A percentile compares a stretch with the other conserved stretches of the same genome.
These are phyloP conservation scores for Funneliformis mosseae DNA, from an alignment of 192 early-diverging fungal genomes.

Conservation along the genomic window DNA sequence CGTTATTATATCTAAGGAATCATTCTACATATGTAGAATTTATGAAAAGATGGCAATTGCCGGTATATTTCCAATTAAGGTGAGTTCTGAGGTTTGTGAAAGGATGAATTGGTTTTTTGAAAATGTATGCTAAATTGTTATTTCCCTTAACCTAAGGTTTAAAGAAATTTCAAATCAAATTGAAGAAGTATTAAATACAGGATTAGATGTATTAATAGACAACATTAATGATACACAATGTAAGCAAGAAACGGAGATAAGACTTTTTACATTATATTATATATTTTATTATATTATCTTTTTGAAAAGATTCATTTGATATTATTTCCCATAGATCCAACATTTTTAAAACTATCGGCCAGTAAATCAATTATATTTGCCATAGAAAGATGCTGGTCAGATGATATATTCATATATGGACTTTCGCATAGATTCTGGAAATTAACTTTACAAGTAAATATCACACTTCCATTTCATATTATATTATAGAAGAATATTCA, in stretches of 20 bases:
- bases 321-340: background rate
- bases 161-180: constrained; percentile 49
- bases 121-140: background rate
- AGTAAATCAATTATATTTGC: constrained; percentile 54
- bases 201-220: constrained; percentile 16
- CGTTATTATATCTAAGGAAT: constrained; percentile 51
- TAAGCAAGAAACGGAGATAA: background rate
- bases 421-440: constrained; percentile 65
- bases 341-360: constrained; percentile 42
- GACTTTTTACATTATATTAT: background rate
- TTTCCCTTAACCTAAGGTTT: constrained; percentile 39
- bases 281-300: background rate
- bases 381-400: constrained; percentile 60
- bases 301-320: background rate
- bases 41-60: constrained; percentile 63
- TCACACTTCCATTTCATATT: background rate
- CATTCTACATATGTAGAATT: constrained; percentile 56
- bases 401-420: constrained; percentile 58
- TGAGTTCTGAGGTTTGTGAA: constrained; percentile 34
- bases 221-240: constrained; percentile 5
- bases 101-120: no score
- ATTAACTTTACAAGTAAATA: constrained; percentile 57
- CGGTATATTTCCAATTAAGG: constrained; percentile 63
- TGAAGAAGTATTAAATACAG: constrained; percentile 40
- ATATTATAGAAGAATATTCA: no score